These are phyloP conservation scores for Annona cherimola DNA, from an alignment of 164 flowering plant species.

Conservation along the genomic window DNA sequence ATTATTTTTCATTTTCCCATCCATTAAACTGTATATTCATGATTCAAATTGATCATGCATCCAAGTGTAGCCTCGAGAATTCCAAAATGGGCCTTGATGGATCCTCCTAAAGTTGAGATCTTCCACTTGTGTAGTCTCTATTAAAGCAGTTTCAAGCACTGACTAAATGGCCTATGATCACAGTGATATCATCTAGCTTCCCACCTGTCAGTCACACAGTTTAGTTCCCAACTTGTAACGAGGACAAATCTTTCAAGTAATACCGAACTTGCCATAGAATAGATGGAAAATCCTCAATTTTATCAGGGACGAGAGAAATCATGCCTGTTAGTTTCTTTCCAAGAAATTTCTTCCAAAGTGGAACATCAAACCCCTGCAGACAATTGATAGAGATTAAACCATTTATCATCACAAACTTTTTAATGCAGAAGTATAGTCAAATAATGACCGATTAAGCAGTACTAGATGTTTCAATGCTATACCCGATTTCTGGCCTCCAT, in stretches of 20 bases:
- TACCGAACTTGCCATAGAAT: too few relatives aligned
- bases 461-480: constrained; percentile 3
- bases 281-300: background rate
- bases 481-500: constrained; percentile 77
- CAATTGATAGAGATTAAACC: background rate
- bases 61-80: background rate
- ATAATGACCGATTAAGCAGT: too few relatives aligned
- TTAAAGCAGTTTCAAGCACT: constrained; percentile 20
- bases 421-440: too few relatives aligned
- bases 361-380: constrained; percentile 69
- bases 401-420: too few relatives aligned
- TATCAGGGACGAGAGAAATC: background rate
- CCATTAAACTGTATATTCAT: background rate
- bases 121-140: background rate
- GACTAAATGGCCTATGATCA: constrained; percentile 60
- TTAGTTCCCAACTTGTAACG: background rate
- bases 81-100: background rate
- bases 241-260: too few relatives aligned
- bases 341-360: constrained; percentile 73
- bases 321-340: constrained; percentile 79
- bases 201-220: constrained; percentile 49
- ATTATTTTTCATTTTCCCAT: background rate
- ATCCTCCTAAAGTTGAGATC: background rate
- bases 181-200: constrained; percentile 81
- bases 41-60: too few relatives aligned